phyloP scores from a whole-genome alignment of 176 grass and related monocot genomes.

The Dactylis glomerata region DNA sequence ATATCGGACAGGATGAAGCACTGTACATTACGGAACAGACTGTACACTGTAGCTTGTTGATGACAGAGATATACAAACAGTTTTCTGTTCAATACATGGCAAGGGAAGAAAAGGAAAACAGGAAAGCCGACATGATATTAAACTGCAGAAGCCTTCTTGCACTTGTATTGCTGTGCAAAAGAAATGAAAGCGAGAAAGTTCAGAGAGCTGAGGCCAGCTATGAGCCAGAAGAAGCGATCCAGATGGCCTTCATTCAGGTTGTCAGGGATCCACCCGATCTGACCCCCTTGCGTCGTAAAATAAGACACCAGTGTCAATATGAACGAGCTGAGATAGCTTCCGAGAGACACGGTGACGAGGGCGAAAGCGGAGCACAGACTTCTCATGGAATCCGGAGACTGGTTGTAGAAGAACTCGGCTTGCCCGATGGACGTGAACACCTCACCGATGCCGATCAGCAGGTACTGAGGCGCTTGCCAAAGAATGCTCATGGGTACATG shows the following conservation, averaged over 20 bases:
- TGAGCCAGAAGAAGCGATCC: slow-evolving; percentile 79
- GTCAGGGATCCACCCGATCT: slow-evolving; percentile 82
- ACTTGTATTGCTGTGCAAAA: slow-evolving; percentile 52
- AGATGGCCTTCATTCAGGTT: slow-evolving; percentile 91
- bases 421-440: slow-evolving; percentile 68
- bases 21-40: neutral
- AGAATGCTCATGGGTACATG: slow-evolving; percentile 76
- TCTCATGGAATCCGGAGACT: slow-evolving; percentile 82
- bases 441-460: slow-evolving; percentile 67
- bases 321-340: slow-evolving; percentile 78
- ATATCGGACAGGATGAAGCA: neutral
- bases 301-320: slow-evolving; percentile 57
- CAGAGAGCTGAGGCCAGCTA: slow-evolving; percentile 56
- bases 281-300: slow-evolving; percentile 42
- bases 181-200: slow-evolving; percentile 64
- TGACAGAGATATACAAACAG: neutral
- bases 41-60: neutral
- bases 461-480: slow-evolving; percentile 82
- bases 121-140: neutral
- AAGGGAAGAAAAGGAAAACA: neutral
- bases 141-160: slow-evolving; percentile 46
- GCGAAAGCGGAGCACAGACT: slow-evolving; percentile 70
- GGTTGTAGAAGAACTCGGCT: slow-evolving; percentile 81
- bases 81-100: slow-evolving; percentile 6
- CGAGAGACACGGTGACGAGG: slow-evolving; percentile 65